phyloP scores from a whole-genome alignment of 140 eudicot species.

The Senecio squalidus region DNA sequence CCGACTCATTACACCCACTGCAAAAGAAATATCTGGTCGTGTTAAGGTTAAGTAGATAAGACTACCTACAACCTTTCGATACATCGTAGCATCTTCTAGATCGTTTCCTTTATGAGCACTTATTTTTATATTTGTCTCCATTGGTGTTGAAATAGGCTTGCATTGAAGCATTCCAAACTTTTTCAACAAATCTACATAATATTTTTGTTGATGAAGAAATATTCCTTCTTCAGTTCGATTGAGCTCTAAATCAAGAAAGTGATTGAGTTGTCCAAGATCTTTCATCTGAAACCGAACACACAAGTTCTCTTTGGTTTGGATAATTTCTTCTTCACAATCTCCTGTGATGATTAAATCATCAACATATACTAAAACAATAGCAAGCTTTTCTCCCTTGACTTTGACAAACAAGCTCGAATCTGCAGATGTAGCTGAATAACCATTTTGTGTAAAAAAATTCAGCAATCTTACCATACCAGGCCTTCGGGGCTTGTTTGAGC shows the following conservation, averaged over 20 bases:
- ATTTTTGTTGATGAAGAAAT: background rate
- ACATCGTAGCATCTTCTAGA: background rate
- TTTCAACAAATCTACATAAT: background rate
- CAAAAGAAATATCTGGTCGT: background rate
- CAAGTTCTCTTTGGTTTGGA: background rate
- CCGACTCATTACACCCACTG: background rate
- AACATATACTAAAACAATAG: background rate
- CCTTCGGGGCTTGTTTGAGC: background rate
- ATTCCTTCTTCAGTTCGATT: background rate
- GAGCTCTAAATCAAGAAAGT: background rate
- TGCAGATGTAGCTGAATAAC: background rate
- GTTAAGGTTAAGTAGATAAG: background rate
- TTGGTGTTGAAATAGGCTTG: background rate
- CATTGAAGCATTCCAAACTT: background rate
- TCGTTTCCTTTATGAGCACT: background rate
- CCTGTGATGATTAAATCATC: background rate
- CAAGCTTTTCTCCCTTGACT: background rate
- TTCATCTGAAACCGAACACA: background rate
- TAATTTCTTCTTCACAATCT: background rate
- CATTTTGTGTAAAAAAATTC: constrained; percentile 4
- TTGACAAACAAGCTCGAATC: constrained; percentile 1
- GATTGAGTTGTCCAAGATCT: background rate
- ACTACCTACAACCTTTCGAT: background rate
- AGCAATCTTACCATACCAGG: constrained; percentile 23
- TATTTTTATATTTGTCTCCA: background rate